Base-by-base conservation (phyloP, 108 stramenopile genomes). In the Pseudonitzschia multiseries region DNA sequence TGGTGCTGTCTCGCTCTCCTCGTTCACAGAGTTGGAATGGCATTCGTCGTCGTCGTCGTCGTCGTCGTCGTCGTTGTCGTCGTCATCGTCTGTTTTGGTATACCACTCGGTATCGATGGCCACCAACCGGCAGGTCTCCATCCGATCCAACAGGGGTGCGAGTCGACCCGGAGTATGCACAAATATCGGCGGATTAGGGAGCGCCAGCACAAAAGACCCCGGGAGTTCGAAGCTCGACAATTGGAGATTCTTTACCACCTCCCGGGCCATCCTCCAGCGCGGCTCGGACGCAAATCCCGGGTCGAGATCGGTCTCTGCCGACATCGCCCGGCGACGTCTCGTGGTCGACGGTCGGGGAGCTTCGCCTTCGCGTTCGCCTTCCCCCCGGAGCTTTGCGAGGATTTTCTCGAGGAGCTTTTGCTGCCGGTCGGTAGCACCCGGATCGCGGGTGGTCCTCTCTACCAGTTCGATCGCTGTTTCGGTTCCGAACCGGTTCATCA, bases 81-180 rank as follows among this genome's bases (percentile, higher is more conserved):
- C 14, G 24, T 54, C 53, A 54, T 54, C 24, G 14, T 54, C 24
- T 8, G 8, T 54, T 21, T 54, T 8, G 24, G n/a, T 54, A 24
- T 71, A 66, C 78, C 78, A 79, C 67, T 79, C 78, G 28, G 78
- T 62, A 53, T 79, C 78, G 20, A 79, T 68, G 8, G 78, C 78
- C 44, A 72, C 60, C 65, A 87, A 51, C 63, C 46, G 27, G 50
- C 26, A 24, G 57, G 24, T 70, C 69, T 59, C 28, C 0, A 44
- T 56, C 53, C 22, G 31, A 41, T 32, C 71, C 27, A 24, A 52
- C 27, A 46, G 26, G 22, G n/a, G 32, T 29, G 54, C 46, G 46
- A 22, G 40, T n/a, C 1, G 21, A 29, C 46, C 53, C n/a, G 13
- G 33, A 6, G 62, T 29, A 21, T 67, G 43, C 13, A 75, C 57